Evolutionary conservation across 1,284 basidiomycete species (phyloP), one percentile per base, ranked within the genome.

Genomic region (Melanopsichium pennsylvanicum): DNA sequence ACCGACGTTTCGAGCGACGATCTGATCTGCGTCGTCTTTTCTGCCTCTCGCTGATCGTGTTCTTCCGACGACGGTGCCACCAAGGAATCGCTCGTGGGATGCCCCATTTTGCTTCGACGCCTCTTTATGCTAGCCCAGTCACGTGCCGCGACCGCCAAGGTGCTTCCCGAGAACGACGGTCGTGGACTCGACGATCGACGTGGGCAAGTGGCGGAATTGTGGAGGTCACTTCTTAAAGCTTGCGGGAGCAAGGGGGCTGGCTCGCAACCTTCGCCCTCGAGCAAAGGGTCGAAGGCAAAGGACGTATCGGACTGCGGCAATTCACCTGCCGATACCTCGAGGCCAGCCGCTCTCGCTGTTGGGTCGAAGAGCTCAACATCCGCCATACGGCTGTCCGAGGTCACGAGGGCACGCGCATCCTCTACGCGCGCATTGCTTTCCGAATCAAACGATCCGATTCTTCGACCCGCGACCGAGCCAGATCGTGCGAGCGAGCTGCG

Each of bases 91-190:
- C n/a, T n/a, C n/a, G n/a, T n/a, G n/a, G n/a, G n/a, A n/a, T 25
- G 38, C 31, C 37, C 35, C 21, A 42, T 31, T 16, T 21, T 45
- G 29, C 52, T 43, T 19, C 48, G 37, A 25, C 60, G 43, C n/a
- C 43, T 36, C 29, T 50, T 62, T 31, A 62, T 62, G 47, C 60
- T 56, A 2, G 60, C 45, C 64, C 64, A 69, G 42, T 69, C 64
- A 37, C 64, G 64, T 13, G 64, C 64, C 2, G 64, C 64, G 8
- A 59, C 64, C 9, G 59, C 64, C 9, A 69, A 46, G 3, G 64
- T 69, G 55, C 64, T 69, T 10, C 50, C 55, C 13, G 58, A 69
- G 25, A 69, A 69, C 11, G 59, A 62, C 9, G 49, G 27, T 13
- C 64, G 64, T 6, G 64, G 63, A 21, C 57, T 61, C n/a, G n/a